Percentiles rank a stretch among this genome's conserved stretches.
These are phyloP conservation scores for Malus hybrid DNA, from an alignment of 331 rosid genomes.

Conservation along the genomic window DNA sequence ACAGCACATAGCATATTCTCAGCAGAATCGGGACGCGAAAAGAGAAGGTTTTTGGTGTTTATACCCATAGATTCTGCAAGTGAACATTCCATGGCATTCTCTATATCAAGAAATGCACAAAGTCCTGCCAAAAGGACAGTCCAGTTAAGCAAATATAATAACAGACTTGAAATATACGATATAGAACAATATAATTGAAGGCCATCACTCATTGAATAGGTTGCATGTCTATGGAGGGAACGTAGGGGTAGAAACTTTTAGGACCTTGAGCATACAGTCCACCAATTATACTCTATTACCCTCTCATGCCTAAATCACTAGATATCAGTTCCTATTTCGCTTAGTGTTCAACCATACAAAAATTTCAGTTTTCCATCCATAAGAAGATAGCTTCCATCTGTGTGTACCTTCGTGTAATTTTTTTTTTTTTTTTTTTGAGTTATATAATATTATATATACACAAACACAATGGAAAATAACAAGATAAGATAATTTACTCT, in stretches of 20 bases:
- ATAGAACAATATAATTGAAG: neutral
- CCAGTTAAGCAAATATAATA: neutral
- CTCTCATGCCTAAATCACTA: neutral
- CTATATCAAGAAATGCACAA: slow-evolving; percentile 91
- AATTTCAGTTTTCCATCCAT: neutral
- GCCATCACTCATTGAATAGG: neutral
- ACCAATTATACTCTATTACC: neutral
- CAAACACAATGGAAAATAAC: neutral
- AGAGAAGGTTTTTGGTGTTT: slow-evolving; percentile 63
- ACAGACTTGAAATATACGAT: neutral
- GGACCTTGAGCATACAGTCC: neutral
- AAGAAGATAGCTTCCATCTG: neutral
- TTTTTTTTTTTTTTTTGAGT: neutral
- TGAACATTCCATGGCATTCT: slow-evolving; percentile 69
- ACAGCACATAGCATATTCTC: slow-evolving; percentile 75
- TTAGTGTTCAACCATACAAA: neutral
- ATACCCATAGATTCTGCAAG: slow-evolving; percentile 84
- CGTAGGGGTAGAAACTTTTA: neutral
- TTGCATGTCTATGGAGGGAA: neutral
- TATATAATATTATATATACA: neutral
- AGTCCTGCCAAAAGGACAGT: slow-evolving; percentile 45
- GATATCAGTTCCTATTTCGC: neutral
- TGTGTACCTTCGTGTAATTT: neutral
- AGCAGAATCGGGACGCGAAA: slow-evolving; percentile 67
- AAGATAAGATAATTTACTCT: neutral